Evolutionary conservation across 202 grass and related monocot species (phyloP).

Genomic region (Saccharum hybrid): DNA sequence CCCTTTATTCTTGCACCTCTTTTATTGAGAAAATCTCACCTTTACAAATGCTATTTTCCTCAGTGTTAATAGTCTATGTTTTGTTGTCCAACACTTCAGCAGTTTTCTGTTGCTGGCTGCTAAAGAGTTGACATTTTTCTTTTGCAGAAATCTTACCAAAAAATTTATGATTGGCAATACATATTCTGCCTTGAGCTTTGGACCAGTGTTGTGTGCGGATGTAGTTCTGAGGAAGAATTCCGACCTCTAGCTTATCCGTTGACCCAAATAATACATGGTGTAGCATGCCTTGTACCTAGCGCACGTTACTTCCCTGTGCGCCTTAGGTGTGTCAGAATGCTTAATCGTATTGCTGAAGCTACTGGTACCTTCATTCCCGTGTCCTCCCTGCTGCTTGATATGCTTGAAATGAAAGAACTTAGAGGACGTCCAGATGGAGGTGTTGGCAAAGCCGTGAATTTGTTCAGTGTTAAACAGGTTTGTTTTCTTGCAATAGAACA

Average conservation of each 20-base stretch:
- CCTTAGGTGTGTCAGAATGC: conserved; percentile 89
- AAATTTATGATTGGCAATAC: conserved; percentile 96
- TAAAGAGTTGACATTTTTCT: conserved; percentile 39
- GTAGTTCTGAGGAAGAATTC: conserved; percentile 70
- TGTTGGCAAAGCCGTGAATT: conserved; percentile 90
- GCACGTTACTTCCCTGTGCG: conserved; percentile 83
- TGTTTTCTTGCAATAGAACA: conserved; percentile 39
- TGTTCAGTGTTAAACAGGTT: conserved; percentile 90
- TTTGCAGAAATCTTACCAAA: conserved; percentile 93
- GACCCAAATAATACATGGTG: conserved; percentile 87
- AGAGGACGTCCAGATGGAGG: conserved; percentile 69
- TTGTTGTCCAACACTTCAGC: conserved; percentile 24
- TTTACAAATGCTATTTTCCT: background rate
- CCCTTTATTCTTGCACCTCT: background rate
- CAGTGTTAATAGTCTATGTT: conserved; percentile 19
- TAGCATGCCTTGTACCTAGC: conserved; percentile 81
- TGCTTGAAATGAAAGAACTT: conserved; percentile 98
- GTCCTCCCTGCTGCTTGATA: conserved; percentile 78
- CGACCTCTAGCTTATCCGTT: conserved; percentile 89
- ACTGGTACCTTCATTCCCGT: conserved; percentile 82
- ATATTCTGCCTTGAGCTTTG: conserved; percentile 98
- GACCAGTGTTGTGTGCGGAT: conserved; percentile 75
- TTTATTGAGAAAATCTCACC: conserved; percentile 6
- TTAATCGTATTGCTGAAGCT: conserved; percentile 82
- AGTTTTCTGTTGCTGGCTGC: conserved; percentile 29